Evolutionary conservation across 2,329 filamentous ascomycete genomes (phyloP), one percentile per base, ranked within the genome.

Genomic region (Ophiostoma himal-ulmi): DNA sequence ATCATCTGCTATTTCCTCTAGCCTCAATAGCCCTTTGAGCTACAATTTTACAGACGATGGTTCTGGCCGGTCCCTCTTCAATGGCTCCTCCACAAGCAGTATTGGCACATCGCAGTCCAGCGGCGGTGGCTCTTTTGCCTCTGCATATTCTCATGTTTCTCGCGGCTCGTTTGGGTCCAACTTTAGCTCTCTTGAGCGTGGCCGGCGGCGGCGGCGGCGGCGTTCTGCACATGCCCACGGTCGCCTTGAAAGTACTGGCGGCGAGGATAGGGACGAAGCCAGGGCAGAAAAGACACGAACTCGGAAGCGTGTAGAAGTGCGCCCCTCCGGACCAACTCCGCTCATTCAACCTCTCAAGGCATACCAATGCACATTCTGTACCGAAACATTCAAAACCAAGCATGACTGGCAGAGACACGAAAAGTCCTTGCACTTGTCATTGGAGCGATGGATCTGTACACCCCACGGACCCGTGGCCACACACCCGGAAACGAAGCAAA

Each of bases 361-460:
- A 1, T 88, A 85, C 77, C 87, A 89, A 77, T 90, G 88, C 77
- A 90, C 88, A 73, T 90, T 90, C 81, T 90, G 88, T 77, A 89
- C 88, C 7, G 87, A 89, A 73, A 88, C 86, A 0, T 90, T 89
- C 78, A 82, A 87, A 74, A 89, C 87, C 3, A 90, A 90, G 76
- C 86, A 90, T 75, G 88, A 90, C 77, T 90, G 88, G 88, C 87
- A 89, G 75, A 82, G 89, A 71, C 89, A 92, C 76, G 89, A 92
- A 75, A 89, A 89, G 74, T 88, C 87, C 68, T 81, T 88, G 73
- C 89, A 86, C 77, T 79, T 86, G 74, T 91, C 86, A 7, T 85
- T 90, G 0, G 88, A 87, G 79, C 83, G 83, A 70, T 92, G 84
- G 90, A 86, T 88, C 72, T 91, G 85, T 76, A 83, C 84, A 4